Evolutionary conservation across 352 stramenopile genomes (phyloP), one percentile per base, ranked within the genome.

Genomic region (Globisporangium nunn): DNA sequence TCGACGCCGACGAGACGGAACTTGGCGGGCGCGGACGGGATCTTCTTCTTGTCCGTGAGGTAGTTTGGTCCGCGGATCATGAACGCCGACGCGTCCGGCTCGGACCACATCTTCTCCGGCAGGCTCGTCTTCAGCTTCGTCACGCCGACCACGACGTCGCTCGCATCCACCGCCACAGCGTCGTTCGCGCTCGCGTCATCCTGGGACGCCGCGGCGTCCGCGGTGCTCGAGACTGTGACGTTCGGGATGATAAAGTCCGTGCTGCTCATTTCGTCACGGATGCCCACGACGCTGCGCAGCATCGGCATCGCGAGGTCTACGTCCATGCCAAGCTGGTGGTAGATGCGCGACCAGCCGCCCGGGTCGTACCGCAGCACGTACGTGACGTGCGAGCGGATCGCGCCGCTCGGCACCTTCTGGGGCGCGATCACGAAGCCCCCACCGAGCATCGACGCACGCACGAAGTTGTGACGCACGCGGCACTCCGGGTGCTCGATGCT

Each of bases 11-110:
- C 78, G 12, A 88, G 74, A 57, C 88, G 83, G 59, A 93, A 93
- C 59, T 84, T 88, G 23, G 83, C 69, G 10, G 67, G 67, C 6
- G 61, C 67, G 12, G 87, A 94, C 17, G 86, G 52, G 14, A 85
- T 68, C 63, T 97, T 97, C 55, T 96, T 93, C 73, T 89, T 91
- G 66, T 95, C 87, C 6, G 70, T 69, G 28, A 96, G 61, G 65
- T 97, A 97, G 60, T 93, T 96, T n/a, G 75, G 65, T 0, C 87
- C 88, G 29, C 91, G 87, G 28, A 97, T 74, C 55, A 78, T 74
- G 58, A 95, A 93, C 40, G 88, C 70, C 40, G 83, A 83, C 0
- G 80, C 75, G 47, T 95, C 85, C 2, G 85, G 85, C 59, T 95
- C 85, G 17, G 71, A 71, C 85, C 85, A 95, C 79, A 91, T 91